A percentile compares a stretch with the other conserved stretches of the same genome.
Conservation (phyloP, 257 asterid species). For the Nicotiana benthamiana region DNA sequence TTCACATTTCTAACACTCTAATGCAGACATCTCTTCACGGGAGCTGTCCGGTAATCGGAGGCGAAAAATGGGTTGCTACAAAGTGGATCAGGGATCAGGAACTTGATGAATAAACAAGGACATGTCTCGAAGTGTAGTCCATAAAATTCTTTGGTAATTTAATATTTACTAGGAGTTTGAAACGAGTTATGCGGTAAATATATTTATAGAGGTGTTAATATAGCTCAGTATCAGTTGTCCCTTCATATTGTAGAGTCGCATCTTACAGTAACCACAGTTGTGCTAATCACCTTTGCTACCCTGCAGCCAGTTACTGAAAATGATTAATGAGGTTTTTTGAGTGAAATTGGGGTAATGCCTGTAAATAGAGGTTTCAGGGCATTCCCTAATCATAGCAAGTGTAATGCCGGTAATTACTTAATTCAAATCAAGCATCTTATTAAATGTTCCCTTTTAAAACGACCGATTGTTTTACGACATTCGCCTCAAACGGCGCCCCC, state of each 20-base stretch:
- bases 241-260: neutral
- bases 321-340: no score
- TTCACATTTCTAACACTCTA: neutral
- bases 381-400: no score
- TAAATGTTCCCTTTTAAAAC: no score
- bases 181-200: neutral
- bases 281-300: no score
- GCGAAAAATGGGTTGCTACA: slow-evolving; percentile 97
- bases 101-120: slow-evolving; percentile 20
- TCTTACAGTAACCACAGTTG: no score
- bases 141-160: neutral
- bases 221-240: neutral
- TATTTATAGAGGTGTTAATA: neutral
- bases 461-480: no score
- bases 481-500: no score
- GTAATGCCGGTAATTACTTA: no score
- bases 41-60: slow-evolving; percentile 86
- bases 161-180: neutral
- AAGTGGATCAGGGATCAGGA: slow-evolving; percentile 87
- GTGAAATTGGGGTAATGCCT: no score
- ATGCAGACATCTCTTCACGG: slow-evolving; percentile 83
- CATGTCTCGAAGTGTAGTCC: neutral
- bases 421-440: no score
- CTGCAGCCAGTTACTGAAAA: no score
- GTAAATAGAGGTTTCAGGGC: no score